phyloP scores from a whole-genome alignment of 495 filamentous ascomycete genomes.

The Neurospora cerealis region DNA sequence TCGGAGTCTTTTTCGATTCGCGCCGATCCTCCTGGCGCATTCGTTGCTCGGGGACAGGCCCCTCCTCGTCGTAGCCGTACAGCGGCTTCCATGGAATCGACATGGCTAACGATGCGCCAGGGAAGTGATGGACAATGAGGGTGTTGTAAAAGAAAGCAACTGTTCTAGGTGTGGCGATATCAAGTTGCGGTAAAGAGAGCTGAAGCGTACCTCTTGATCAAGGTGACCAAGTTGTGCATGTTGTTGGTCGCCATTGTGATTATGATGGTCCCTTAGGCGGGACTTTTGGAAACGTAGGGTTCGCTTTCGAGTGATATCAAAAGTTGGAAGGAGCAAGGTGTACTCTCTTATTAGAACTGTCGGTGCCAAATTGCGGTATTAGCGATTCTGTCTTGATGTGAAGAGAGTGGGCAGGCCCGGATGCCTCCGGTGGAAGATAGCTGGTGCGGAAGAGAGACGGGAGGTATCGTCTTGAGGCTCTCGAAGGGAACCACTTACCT shows the following conservation, averaged over 20 bases:
- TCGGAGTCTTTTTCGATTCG: background rate
- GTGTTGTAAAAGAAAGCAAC: background rate
- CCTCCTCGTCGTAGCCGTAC: background rate
- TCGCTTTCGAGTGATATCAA: background rate
- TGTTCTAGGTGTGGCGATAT: background rate
- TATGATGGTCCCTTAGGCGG: background rate
- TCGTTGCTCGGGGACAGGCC: background rate
- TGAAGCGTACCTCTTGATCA: constrained; percentile 83
- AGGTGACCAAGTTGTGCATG: constrained; percentile 93
- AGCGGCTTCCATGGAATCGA: background rate
- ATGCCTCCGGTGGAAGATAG: background rate
- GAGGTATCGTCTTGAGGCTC: background rate
- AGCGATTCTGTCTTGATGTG: background rate
- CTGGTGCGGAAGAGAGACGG: background rate
- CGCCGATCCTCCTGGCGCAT: background rate
- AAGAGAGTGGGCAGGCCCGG: background rate
- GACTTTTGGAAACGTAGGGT: background rate
- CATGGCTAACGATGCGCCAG: background rate
- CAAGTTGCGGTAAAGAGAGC: background rate
- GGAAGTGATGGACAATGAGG: background rate
- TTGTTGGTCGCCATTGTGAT: constrained; percentile 47
- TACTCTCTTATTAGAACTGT: background rate
- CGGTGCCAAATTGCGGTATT: background rate
- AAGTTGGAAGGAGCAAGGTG: background rate
- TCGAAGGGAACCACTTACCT: background rate